These are phyloP conservation scores for Earliella scabrosa DNA, from an alignment of 1,284 basidiomycete genomes.

Conservation along the genomic window DNA sequence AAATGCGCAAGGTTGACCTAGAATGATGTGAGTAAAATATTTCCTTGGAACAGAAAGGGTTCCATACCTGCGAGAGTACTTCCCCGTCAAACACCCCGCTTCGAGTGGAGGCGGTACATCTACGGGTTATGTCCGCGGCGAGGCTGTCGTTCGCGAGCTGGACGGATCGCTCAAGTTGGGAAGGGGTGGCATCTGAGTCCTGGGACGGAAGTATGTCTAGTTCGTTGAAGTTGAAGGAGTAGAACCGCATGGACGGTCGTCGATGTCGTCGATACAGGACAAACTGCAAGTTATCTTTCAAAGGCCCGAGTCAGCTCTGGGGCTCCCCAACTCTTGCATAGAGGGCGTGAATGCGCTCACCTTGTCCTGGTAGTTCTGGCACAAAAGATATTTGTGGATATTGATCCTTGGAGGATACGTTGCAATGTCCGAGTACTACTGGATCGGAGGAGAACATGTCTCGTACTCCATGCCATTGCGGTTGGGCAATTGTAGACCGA, in stretches of 20 bases:
- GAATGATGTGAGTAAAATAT: not conserved
- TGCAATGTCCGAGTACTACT: slow-evolving; percentile 5
- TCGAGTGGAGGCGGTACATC: not conserved
- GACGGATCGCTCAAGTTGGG: not conserved
- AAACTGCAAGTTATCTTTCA: slow-evolving; percentile 2
- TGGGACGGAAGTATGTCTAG: slow-evolving; percentile 27
- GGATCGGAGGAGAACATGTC: slow-evolving; percentile 12
- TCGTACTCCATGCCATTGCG: slow-evolving; percentile 13
- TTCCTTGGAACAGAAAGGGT: not conserved
- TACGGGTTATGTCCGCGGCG: slow-evolving; percentile 16
- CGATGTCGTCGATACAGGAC: slow-evolving; percentile 19
- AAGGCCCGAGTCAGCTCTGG: not conserved
- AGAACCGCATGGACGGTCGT: slow-evolving; percentile 25
- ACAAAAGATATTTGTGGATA: not conserved
- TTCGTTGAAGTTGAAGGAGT: slow-evolving; percentile 25
- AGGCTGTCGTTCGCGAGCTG: not conserved
- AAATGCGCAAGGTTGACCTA: slow-evolving; percentile 10
- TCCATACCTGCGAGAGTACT: slow-evolving; percentile 19
- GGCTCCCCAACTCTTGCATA: not conserved
- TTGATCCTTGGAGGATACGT: not conserved
- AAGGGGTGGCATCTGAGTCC: not conserved
- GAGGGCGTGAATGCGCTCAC: no score
- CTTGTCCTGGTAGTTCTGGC: no score
- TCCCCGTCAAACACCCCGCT: slow-evolving; percentile 7
- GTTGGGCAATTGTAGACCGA: not conserved